These are phyloP conservation scores for Xerocomellus chrysenteron DNA, from an alignment of 768 basidiomycete species.

Conservation along the genomic window DNA sequence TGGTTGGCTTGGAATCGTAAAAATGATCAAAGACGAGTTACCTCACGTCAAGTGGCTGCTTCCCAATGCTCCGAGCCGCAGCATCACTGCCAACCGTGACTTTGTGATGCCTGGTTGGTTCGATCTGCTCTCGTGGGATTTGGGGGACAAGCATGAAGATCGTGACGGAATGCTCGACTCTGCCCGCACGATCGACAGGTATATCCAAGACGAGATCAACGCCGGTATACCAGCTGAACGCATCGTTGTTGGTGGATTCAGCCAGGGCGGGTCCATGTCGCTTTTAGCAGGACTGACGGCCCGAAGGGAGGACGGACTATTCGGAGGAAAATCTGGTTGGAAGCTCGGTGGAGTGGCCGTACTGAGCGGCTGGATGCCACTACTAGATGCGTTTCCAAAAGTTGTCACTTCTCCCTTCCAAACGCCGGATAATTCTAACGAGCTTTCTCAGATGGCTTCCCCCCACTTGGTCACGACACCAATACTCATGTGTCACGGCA, in stretches of 20 bases:
- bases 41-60: slow-evolving; percentile 88
- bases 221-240: slow-evolving; percentile 64
- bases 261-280: slow-evolving; percentile 79
- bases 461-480: slow-evolving; percentile 61
- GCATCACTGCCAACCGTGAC: slow-evolving; percentile 77
- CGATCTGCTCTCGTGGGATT: slow-evolving; percentile 68
- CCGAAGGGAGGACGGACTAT: slow-evolving; percentile 25
- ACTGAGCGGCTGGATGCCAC: slow-evolving; percentile 79
- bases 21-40: slow-evolving; percentile 59
- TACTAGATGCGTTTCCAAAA: slow-evolving; percentile 61
- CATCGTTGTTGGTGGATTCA: slow-evolving; percentile 87
- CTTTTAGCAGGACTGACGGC: slow-evolving; percentile 64
- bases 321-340: slow-evolving; percentile 40
- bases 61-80: slow-evolving; percentile 33
- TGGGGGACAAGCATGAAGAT: slow-evolving; percentile 61
- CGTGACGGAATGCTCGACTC: slow-evolving; percentile 57
- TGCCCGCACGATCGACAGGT: slow-evolving; percentile 55
- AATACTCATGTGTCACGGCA: slow-evolving; percentile 88
- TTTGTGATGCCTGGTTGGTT: slow-evolving; percentile 79
- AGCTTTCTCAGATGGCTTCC: slow-evolving; percentile 52
- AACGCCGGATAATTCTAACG: slow-evolving; percentile 1
- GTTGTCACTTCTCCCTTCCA: slow-evolving; percentile 40
- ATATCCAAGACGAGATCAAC: slow-evolving; percentile 75
- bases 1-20: slow-evolving; percentile 78
- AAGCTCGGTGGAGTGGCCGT: slow-evolving; percentile 71